Base-by-base conservation (phyloP, 805 yeast species). In the Candida parachauliodes region DNA sequence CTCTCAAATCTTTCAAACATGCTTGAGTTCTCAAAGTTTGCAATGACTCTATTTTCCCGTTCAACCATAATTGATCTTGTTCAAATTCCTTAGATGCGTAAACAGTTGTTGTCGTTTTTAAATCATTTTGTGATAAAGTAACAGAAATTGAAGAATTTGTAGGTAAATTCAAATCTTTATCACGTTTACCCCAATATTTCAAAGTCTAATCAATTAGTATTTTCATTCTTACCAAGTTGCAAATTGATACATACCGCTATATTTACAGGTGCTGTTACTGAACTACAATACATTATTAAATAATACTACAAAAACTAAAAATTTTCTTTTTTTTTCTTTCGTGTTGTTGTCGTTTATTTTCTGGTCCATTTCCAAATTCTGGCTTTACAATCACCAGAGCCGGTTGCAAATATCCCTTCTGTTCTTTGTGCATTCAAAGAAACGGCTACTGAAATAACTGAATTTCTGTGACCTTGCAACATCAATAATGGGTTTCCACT, bases 141-240 rank as follows among this genome's bases (percentile, higher is more conserved):
- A 93, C 96, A 16, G 96, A 87, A 49, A 93, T 88, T 20, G 97
- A 88, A 9, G 95, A 85, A 68, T 93, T 93, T 37, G 99, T 93
- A 34, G 99, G 99, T 37, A 93, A 70, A 57, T 93, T 93, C 54
- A 93, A 76, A 33, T 72, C 69, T 45, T 79, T 81, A 63, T 93
- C 98, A 56, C 98, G 78, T 65, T 93, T 93, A 34, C 99, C 99
- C 99, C 99, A 93, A 70, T 93, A 93, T 66, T 93, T 93, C 47
- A 93, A 74, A 27, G 98, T 93, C 80, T 81, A 45, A 11, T 9
- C 19, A 24, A 32, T 34, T 16, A 24, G 28, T 24, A 29, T 23
- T n/a, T n/a, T 21, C 21, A 28, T 18, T 27, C 22, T 7, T 24
- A 14, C n/a, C 4, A 19, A 12, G 11, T 28, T 12, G 10, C 11